Base-by-base conservation (phyloP, 2,329 filamentous ascomycete genomes). In the Verticillium zaregamsianum region DNA sequence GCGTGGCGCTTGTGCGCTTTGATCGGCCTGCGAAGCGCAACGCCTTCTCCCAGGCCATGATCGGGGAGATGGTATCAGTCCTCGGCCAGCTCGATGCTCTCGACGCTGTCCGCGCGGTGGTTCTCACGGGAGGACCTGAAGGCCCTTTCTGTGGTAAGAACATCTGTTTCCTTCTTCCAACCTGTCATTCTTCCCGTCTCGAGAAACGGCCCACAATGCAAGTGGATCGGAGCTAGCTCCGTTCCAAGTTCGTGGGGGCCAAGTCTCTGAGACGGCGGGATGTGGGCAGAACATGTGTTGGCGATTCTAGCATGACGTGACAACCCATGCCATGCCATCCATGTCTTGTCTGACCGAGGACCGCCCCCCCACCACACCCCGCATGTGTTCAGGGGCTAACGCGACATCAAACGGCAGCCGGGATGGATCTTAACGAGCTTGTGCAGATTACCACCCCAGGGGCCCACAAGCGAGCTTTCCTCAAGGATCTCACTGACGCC, bases 1-100 rank as follows among this genome's bases (percentile, higher is more conserved):
- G 59, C 33, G 61, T 62, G 32, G 63, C 63, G 31, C 39, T 66
- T 25, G 52, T 65, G 28, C 63, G 59, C 11, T 64, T 65, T 40
- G 45, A 84, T 71, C 78, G 85, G 3, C 84, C 82, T 2, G 75
- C 77, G 55, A 86, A 87, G 70, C 77, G 83, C 61, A 88, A 87
- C 75, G 84, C 85, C 11, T 79, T 87, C 62, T 86, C 83, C 2
- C 74, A 78, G 60, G 70, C 71, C 56, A 79, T 86, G 73, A 80
- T 84, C 65, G 67, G 70, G 61, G 75, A 83, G 56, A 71, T 85
- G 5, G 68, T 79, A 17, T 64, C 58, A 11, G 66, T 63, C 39
- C 57, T 65, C 32, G 31, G 28, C 33, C 60, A 64, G 12, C 62
- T 65, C 56, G 62, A 65, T 33, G 59, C 62, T 52, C 28, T 59